Base-by-base conservation (phyloP, 805 yeast genomes). In the Soucietia sequanensis region DNA sequence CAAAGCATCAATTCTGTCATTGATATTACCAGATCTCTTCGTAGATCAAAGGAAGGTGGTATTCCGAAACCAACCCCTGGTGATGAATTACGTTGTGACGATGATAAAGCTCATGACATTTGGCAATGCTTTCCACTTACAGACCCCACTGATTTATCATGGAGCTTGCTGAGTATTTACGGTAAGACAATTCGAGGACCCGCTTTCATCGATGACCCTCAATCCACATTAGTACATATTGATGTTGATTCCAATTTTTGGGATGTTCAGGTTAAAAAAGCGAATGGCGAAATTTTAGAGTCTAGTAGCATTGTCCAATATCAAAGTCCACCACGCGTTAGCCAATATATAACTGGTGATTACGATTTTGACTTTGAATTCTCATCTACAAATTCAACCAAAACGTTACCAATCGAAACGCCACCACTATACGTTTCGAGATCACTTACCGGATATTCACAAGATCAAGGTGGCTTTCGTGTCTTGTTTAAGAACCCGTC, bases 371-470 rank as follows among this genome's bases (percentile, higher is more conserved):
- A 78, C 42, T 34, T 78, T 30, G 43, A 39, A 5, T 65, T 79
- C 43, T 43, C 43, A 3, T 61, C 89, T 0, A 43, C 52, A 0
- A 63, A 81, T 41, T 71, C 84, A 6, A 47, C 68, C 0, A 41
- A 54, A 1, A 70, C 76, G 3, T 49, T 58, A 1, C 63, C 68
- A 0, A 42, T 67, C 0, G 58, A 52, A 2, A 43, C 51, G 2
- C 87, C 88, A 0, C 93, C 93, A 2, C 64, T 93, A 2, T 57
- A 54, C 36, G 95, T 84, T 0, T 82, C 93, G 14, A 75, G 99
- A 41, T 85, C 97, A 0, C 71, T 91, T 34, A 87, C 96, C 0
- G 97, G 98, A 0, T 83, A 82, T 52, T 89, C 96, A 2, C 95
- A 85, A 55, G 96, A 88, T 51, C 72, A 78, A 40, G 98, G 98